phyloP scores from a whole-genome alignment of 2,329 filamentous ascomycete species.

The Colletotrichum incanum region DNA sequence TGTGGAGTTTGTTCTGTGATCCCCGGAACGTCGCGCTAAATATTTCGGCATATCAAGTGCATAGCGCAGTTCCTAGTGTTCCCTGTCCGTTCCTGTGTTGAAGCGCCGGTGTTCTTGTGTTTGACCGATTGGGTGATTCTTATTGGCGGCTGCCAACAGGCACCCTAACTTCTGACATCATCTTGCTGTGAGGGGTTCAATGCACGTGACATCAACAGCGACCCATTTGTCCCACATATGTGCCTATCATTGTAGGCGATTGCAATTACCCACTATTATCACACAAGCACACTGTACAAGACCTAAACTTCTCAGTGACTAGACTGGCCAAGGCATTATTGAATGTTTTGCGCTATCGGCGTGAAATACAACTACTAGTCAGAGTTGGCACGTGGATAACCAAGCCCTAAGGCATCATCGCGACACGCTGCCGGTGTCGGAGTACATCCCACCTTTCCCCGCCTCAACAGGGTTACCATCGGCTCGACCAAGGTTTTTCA shows the following conservation, averaged over 20 bases:
- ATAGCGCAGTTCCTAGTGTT: no score
- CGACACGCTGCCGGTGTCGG: neutral
- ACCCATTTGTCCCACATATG: neutral
- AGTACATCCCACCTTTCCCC: slow-evolving; percentile 1
- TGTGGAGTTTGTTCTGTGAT: no score
- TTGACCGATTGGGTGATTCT: neutral
- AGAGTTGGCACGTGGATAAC: no score
- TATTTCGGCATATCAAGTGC: no score
- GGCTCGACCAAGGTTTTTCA: neutral
- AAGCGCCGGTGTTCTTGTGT: no score
- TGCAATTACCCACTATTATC: neutral
- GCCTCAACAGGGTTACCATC: neutral
- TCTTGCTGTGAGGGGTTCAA: neutral
- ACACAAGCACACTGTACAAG: no score
- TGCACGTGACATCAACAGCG: neutral
- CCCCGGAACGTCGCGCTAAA: no score
- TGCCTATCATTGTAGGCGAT: no score
- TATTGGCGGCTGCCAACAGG: neutral
- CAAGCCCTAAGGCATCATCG: slow-evolving; percentile 1
- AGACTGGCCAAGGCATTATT: no score
- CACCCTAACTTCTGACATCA: neutral
- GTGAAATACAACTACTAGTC: no score
- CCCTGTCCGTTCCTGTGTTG: no score
- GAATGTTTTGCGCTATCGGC: no score
- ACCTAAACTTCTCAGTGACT: neutral